Evolutionary conservation across 2,329 filamentous ascomycete species (phyloP).

Genomic region (Setomelanomma holmii): DNA sequence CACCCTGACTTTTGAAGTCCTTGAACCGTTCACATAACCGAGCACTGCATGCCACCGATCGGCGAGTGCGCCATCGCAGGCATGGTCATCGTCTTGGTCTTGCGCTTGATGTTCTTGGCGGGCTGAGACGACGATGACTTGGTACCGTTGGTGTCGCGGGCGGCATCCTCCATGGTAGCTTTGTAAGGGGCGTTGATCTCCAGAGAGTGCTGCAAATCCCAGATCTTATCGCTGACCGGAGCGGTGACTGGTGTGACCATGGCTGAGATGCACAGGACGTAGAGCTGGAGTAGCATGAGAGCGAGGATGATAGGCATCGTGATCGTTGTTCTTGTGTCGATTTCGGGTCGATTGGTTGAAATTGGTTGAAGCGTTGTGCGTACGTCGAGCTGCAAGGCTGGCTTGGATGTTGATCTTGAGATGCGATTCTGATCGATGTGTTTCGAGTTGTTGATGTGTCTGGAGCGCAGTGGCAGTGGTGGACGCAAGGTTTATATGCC

Average conservation of each 20-base stretch:
- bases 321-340: background rate
- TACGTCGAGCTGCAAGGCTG: background rate
- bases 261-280: background rate
- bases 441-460: background rate
- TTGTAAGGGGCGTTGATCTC: background rate
- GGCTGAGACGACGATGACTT: too few species aligned
- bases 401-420: background rate
- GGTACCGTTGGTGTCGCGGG: too few species aligned
- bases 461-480: background rate
- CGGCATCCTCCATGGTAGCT: background rate
- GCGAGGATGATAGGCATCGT: constrained; percentile 4
- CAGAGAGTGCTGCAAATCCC: background rate
- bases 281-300: background rate
- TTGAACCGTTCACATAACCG: too few species aligned
- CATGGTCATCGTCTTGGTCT: too few species aligned
- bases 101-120: too few species aligned
- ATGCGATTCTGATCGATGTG: background rate
- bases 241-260: background rate
- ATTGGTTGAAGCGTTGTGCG: background rate
- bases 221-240: background rate
- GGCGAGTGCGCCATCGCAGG: too few species aligned
- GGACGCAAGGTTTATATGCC: background rate
- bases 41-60: too few species aligned
- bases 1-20: too few species aligned
- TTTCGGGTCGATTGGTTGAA: background rate